Percentiles rank a stretch among this genome's conserved stretches.
phyloP scores from a whole-genome alignment of 352 stramenopile species.

The Paralagenidium karlingii region DNA sequence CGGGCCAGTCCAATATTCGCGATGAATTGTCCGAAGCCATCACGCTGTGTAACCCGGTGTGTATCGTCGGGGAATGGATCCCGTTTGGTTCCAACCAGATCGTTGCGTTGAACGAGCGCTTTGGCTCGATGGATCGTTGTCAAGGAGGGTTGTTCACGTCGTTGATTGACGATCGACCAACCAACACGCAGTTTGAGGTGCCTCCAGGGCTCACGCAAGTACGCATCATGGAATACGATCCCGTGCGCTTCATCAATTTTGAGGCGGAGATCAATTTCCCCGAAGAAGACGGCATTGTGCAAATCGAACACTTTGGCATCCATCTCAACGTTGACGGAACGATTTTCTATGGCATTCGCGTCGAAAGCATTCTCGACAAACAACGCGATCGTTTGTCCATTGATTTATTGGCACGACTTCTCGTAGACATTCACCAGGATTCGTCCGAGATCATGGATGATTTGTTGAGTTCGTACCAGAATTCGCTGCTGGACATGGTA shows the following conservation, averaged over 20 bases:
- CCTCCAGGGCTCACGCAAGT: conserved; percentile 87
- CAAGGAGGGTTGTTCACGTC: conserved; percentile 92
- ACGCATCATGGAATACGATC: conserved; percentile 92
- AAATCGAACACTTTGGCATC: conserved; percentile 93
- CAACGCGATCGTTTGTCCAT: conserved; percentile 93
- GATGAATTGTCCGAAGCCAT: conserved; percentile 91
- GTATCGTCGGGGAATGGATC: conserved; percentile 94
- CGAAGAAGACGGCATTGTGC: conserved; percentile 86
- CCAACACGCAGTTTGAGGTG: conserved; percentile 70
- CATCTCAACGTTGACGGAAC: conserved; percentile 54
- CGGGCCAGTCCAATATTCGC: conserved; percentile 76
- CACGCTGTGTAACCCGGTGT: conserved; percentile 87
- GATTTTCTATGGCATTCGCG: conserved; percentile 61
- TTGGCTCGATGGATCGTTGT: conserved; percentile 90
- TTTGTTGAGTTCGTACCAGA: conserved; percentile 89
- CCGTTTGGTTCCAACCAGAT: conserved; percentile 96
- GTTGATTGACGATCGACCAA: conserved; percentile 72
- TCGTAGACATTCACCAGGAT: conserved; percentile 93
- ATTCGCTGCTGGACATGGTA: conserved; percentile 86
- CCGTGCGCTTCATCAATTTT: conserved; percentile 96
- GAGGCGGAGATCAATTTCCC: conserved; percentile 94
- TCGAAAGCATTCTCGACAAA: conserved; percentile 92
- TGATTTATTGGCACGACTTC: conserved; percentile 87
- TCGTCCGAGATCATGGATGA: conserved; percentile 89
- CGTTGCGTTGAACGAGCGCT: conserved; percentile 90